Evolutionary conservation across 768 basidiomycete genomes (phyloP).

Genomic region (Pisolithus sp.): DNA sequence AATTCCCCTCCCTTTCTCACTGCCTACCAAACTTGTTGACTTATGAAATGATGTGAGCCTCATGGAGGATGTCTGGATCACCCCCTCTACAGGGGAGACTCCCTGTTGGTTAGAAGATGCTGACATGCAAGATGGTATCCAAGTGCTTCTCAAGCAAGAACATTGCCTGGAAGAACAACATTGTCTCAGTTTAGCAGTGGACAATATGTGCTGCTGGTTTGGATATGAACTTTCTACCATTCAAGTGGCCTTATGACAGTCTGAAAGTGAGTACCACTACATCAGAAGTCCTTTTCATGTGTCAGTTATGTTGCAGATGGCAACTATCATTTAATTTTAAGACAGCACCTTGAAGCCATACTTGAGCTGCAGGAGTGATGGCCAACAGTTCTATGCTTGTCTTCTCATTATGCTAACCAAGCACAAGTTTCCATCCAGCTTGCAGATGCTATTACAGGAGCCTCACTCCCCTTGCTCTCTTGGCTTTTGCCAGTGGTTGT

Average conservation of each 20-base stretch:
- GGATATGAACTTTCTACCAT: too few relatives aligned
- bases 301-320: neutral
- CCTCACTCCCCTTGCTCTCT: neutral
- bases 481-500: neutral
- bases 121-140: too few relatives aligned
- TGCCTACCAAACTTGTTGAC: too few relatives aligned
- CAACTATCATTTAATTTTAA: neutral
- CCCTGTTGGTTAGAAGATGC: too few relatives aligned
- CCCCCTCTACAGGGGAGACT: too few relatives aligned
- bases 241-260: neutral
- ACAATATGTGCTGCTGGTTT: too few relatives aligned
- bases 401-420: slow-evolving; percentile 4
- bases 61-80: too few relatives aligned
- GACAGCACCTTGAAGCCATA: slow-evolving; percentile 5
- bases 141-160: too few relatives aligned
- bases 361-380: slow-evolving; percentile 13
- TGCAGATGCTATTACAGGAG: neutral
- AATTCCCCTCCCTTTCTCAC: too few relatives aligned
- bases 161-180: too few relatives aligned
- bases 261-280: neutral
- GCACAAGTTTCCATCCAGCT: slow-evolving; percentile 3
- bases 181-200: too few relatives aligned
- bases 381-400: slow-evolving; percentile 14
- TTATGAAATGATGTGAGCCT: too few relatives aligned
- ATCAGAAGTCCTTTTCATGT: neutral